A percentile compares a stretch with the other conserved stretches of the same genome.
phyloP scores from a whole-genome alignment of 768 basidiomycete species.

The Panaeolus papilionaceus region DNA sequence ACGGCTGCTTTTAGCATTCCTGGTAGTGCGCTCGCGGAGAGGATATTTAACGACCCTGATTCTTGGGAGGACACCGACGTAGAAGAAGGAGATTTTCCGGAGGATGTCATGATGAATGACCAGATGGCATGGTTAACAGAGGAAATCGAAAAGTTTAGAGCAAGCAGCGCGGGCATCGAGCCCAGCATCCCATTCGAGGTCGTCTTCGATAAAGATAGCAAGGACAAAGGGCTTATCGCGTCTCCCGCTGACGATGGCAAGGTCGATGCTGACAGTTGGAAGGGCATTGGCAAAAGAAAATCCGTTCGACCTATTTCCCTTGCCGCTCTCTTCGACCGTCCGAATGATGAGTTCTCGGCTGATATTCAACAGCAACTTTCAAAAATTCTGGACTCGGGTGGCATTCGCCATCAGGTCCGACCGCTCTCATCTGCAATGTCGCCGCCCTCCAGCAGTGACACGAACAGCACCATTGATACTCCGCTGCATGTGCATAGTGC shows the following conservation, averaged over 20 bases:
- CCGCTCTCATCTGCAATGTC: conserved; percentile 32
- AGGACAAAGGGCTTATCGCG: conserved; percentile 22
- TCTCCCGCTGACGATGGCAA: conserved; percentile 23
- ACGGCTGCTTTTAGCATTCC: conserved; percentile 38
- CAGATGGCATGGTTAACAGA: conserved; percentile 41
- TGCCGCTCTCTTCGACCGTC: conserved; percentile 33
- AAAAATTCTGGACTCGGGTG: conserved; percentile 34
- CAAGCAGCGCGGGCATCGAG: conserved; percentile 24
- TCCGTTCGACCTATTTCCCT: conserved; percentile 36
- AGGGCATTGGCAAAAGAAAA: conserved; percentile 28
- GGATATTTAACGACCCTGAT: conserved; percentile 50
- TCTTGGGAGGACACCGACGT: conserved; percentile 43
- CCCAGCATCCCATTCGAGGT: conserved; percentile 15
- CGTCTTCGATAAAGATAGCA: conserved; percentile 21
- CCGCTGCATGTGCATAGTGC: conserved; percentile 29
- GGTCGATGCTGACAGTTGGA: conserved; percentile 21
- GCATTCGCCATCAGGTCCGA: conserved; percentile 30
- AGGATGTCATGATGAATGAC: conserved; percentile 31
- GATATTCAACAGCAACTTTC: conserved; percentile 37
- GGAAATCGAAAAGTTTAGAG: conserved; percentile 39
- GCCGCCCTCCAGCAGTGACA: conserved; percentile 27
- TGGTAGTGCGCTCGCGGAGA: conserved; percentile 48
- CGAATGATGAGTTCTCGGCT: conserved; percentile 31
- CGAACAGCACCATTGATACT: conserved; percentile 28
- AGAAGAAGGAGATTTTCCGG: conserved; percentile 34